A percentile compares a stretch with the other conserved stretches of the same genome.
These are phyloP conservation scores for Persicaria tinctoria DNA, from an alignment of 148 eudicot genomes.

Conservation along the genomic window DNA sequence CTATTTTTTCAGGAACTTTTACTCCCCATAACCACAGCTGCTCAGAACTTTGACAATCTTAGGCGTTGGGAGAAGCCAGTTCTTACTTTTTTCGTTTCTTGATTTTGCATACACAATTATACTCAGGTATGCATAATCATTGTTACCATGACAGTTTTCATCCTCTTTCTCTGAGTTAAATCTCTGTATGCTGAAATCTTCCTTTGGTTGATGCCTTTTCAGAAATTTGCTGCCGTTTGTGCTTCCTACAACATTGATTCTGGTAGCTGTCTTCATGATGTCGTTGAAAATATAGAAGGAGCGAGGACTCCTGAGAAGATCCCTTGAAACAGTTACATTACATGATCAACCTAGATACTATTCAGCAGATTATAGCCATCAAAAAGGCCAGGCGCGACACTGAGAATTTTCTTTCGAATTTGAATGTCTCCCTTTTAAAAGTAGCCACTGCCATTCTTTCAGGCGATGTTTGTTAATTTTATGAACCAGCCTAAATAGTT, in stretches of 20 bases:
- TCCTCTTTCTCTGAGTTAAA: neutral
- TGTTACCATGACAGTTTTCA: neutral
- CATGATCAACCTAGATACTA: slow-evolving; percentile 90
- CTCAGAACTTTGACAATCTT: slow-evolving; percentile 53
- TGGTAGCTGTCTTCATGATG: slow-evolving; percentile 57
- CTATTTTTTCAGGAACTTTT: slow-evolving; percentile 56
- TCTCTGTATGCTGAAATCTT: neutral
- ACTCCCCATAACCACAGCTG: slow-evolving; percentile 52
- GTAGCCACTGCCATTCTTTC: slow-evolving; percentile 66
- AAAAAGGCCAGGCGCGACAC: slow-evolving; percentile 83
- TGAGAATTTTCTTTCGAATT: slow-evolving; percentile 65
- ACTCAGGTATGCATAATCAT: slow-evolving; percentile 42
- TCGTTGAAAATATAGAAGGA: slow-evolving; percentile 65
- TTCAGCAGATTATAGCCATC: slow-evolving; percentile 80
- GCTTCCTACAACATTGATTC: slow-evolving; percentile 54
- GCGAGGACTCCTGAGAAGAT: slow-evolving; percentile 91
- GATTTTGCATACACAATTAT: slow-evolving; percentile 54
- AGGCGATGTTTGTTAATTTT: slow-evolving; percentile 13
- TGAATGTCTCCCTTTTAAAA: slow-evolving; percentile 70
- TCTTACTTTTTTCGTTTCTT: slow-evolving; percentile 59
- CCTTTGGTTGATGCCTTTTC: neutral
- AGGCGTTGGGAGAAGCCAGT: slow-evolving; percentile 85
- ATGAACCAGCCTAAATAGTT: neutral
- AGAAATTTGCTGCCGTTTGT: slow-evolving; percentile 26
- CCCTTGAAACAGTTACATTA: slow-evolving; percentile 68